Conservation (phyloP, 257 asterid genomes). For the Thymus mandschuricus region DNA sequence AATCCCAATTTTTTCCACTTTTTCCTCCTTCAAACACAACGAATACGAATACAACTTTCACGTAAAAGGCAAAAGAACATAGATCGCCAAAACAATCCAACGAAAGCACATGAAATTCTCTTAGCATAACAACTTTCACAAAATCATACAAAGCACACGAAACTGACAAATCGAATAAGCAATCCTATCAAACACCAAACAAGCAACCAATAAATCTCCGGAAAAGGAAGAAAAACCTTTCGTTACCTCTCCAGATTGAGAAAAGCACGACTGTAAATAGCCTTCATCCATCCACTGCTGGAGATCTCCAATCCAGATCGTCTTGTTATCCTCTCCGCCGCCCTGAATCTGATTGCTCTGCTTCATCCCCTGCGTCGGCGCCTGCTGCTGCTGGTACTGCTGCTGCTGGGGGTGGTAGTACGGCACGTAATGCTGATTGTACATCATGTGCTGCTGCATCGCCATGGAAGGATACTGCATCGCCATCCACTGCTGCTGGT, state of each 20-base stretch:
- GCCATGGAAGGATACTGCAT: conserved; percentile 89
- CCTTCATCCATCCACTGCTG: conserved; percentile 97
- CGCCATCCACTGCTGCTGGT: conserved; percentile 97
- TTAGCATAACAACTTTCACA: background rate
- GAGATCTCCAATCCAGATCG: conserved; percentile 99
- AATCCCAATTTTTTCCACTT: conserved; percentile 8
- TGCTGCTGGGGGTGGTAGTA: conserved; percentile 74
- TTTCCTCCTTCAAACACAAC: background rate
- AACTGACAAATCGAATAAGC: conserved; percentile 6
- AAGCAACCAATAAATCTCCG: conserved; percentile 26
- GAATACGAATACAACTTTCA: conserved; percentile 12
- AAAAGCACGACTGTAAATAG: conserved; percentile 81
- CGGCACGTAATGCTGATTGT: conserved; percentile 81
- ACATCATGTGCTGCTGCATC: conserved; percentile 90
- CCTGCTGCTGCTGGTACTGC: conserved; percentile 52
- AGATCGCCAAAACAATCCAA: conserved; percentile 27
- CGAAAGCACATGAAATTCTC: conserved; percentile 24
- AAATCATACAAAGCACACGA: conserved; percentile 1
- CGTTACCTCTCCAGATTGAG: conserved; percentile 75
- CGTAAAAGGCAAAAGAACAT: conserved; percentile 6
- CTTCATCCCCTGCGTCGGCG: conserved; percentile 43
- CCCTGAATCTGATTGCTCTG: conserved; percentile 67
- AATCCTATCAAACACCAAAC: conserved; percentile 1
- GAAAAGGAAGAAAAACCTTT: background rate
- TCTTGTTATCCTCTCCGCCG: conserved; percentile 76